Conservation (phyloP, 2,329 filamentous ascomycete genomes). For the Ceratocystis papillata region DNA sequence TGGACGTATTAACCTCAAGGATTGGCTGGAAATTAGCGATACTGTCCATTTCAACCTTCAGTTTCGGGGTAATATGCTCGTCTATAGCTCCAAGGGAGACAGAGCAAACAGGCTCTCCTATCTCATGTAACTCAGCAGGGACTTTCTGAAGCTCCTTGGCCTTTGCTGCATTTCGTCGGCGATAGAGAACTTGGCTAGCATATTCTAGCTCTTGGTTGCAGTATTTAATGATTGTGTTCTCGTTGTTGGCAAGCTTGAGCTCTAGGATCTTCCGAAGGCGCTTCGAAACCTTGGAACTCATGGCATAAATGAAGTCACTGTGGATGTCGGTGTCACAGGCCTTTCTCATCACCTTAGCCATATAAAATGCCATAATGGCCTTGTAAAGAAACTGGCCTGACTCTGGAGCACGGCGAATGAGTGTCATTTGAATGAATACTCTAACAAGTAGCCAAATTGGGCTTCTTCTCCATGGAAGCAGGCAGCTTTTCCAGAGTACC, state of each 20-base stretch:
- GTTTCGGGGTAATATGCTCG: neutral
- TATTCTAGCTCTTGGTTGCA: neutral
- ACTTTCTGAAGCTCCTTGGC: neutral
- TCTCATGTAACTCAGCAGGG: neutral
- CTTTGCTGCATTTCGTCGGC: neutral
- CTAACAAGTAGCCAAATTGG: conserved; percentile 46
- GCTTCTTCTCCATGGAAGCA: conserved; percentile 41
- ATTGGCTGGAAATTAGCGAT: neutral
- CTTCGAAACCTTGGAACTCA: conserved; percentile 37
- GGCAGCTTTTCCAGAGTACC: conserved; percentile 34
- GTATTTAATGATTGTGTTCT: neutral
- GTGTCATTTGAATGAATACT: conserved; percentile 37
- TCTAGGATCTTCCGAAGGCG: conserved; percentile 35
- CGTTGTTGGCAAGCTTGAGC: neutral
- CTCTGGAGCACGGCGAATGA: neutral
- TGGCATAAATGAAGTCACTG: conserved; percentile 32
- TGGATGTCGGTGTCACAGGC: conserved; percentile 25
- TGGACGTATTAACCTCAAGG: neutral
- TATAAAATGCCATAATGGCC: conserved; percentile 39
- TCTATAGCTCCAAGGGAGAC: neutral
- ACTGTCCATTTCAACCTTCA: neutral
- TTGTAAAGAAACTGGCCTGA: conserved; percentile 36
- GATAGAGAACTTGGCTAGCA: neutral
- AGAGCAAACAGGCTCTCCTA: neutral
- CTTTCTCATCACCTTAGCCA: conserved; percentile 32